A percentile compares a stretch with the other conserved stretches of the same genome.
Evolutionary conservation across 2,329 filamentous ascomycete species (phyloP).

Genomic region (Dryadomyces quercus-mongolicae): DNA sequence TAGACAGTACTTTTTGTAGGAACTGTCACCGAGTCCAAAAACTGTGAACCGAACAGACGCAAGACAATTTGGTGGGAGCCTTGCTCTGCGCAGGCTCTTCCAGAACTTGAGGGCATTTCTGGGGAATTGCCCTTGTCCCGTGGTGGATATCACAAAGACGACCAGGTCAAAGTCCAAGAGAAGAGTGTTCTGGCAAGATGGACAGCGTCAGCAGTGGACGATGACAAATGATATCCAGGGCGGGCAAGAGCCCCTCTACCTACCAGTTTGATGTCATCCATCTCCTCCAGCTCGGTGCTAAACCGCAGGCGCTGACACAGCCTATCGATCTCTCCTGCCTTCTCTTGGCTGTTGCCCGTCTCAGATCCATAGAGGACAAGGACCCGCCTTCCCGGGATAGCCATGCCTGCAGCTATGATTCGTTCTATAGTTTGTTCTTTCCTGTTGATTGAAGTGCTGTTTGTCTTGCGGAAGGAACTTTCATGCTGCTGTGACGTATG

Average conservation of each 20-base stretch:
- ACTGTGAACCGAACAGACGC: conserved; percentile 60
- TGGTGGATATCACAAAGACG: conserved; percentile 79
- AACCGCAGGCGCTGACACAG: conserved; percentile 70
- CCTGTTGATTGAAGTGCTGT: background rate
- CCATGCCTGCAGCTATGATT: conserved; percentile 3
- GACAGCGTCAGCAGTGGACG: background rate
- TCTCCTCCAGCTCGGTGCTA: conserved; percentile 58
- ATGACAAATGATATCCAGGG: conserved; percentile 14
- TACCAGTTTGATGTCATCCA: conserved; percentile 68
- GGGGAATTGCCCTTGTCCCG: conserved; percentile 88
- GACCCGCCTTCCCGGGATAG: conserved; percentile 24
- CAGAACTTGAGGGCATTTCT: conserved; percentile 73
- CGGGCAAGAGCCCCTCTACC: conserved; percentile 20
- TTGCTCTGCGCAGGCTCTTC: conserved; percentile 71
- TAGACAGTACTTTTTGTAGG: conserved; percentile 64
- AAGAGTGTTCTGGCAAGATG: conserved; percentile 28
- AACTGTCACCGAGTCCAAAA: conserved; percentile 89
- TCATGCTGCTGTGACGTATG: background rate
- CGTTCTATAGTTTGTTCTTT: background rate
- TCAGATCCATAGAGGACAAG: conserved; percentile 88
- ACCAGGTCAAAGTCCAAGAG: conserved; percentile 40
- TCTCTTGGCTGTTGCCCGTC: conserved; percentile 86
- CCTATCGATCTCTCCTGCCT: conserved; percentile 72
- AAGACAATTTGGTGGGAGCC: conserved; percentile 60
- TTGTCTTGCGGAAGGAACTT: background rate